phyloP scores from a whole-genome alignment of 345 rosid genomes.

The Arabidopsis thaliana region TAIR10.1 NC_003070.9:3973001-3973500 shows the following conservation, averaged over 20 bases:
- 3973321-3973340: too few relatives aligned
- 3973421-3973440: too few relatives aligned
- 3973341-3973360: not conserved
- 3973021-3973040: not conserved
- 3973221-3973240: constrained; percentile 23
- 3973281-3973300: not conserved
- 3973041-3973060: not conserved
- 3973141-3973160: not conserved
- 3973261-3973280: not conserved
- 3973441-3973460: too few relatives aligned
- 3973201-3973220: not conserved
- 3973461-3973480: too few relatives aligned
- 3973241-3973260: constrained; percentile 36
- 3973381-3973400: too few relatives aligned
- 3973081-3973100: constrained; percentile 3
- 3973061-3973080: not conserved
- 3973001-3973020: not conserved
- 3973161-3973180: not conserved
- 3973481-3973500: too few relatives aligned
- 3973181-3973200: not conserved
- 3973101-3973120: constrained; percentile 23
- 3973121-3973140: not conserved
- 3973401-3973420: too few relatives aligned
- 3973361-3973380: not conserved
- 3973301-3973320: not conserved